phyloP scores from a whole-genome alignment of 345 rosid species.

The Eucalyptus caleyi region DNA sequence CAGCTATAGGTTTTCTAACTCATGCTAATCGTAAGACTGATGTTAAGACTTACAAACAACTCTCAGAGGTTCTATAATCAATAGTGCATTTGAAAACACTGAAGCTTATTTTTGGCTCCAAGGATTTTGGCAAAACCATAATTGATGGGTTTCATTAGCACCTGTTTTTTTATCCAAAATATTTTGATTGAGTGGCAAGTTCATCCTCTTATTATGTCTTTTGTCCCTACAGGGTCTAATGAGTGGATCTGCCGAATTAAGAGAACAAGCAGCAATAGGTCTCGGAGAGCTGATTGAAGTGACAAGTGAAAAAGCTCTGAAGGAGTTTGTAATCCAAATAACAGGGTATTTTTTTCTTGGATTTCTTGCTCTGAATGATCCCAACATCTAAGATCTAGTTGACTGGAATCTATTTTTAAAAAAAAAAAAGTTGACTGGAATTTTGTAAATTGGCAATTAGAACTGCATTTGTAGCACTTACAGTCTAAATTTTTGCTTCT shows the following conservation, averaged over 20 bases:
- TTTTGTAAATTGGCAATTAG: neutral
- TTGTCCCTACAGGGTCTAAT: conserved; percentile 49
- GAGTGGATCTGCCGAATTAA: conserved; percentile 84
- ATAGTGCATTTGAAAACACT: neutral
- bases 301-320: conserved; percentile 81
- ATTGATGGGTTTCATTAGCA: neutral
- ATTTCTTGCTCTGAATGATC: neutral
- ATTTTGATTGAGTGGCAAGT: neutral
- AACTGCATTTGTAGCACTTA: neutral
- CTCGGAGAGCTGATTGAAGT: conserved; percentile 98
- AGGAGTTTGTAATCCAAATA: conserved; percentile 86
- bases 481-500: neutral
- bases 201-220: neutral
- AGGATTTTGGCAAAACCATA: neutral
- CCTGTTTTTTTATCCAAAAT: neutral
- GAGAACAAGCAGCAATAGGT: conserved; percentile 97
- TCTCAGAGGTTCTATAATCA: neutral
- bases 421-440: neutral
- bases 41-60: neutral
- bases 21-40: neutral
- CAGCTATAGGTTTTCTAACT: neutral
- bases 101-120: neutral
- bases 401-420: neutral
- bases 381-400: neutral
- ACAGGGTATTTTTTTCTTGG: conserved; percentile 52